Evolutionary conservation across 202 grass and related monocot species (phyloP).

Genomic region (Musa balbisiana): DNA sequence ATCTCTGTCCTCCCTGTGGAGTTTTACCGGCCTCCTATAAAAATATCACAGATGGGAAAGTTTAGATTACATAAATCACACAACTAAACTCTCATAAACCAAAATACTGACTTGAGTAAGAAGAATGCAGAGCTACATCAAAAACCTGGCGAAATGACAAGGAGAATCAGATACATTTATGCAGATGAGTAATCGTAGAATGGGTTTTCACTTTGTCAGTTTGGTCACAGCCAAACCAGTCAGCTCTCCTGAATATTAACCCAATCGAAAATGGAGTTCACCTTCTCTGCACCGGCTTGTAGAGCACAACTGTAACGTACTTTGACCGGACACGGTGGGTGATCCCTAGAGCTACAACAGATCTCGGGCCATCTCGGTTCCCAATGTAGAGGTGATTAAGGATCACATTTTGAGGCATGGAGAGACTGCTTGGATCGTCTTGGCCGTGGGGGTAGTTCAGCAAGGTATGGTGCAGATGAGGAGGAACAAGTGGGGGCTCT

Average conservation of each 20-base stretch:
- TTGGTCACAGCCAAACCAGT: background rate
- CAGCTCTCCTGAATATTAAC: background rate
- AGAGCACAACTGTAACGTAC: conserved; percentile 53
- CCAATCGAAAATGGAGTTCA: conserved; percentile 12
- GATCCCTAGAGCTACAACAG: conserved; percentile 1
- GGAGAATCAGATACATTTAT: too few relatives aligned
- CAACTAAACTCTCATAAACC: too few relatives aligned
- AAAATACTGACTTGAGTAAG: too few relatives aligned
- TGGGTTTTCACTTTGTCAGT: background rate
- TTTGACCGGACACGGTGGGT: conserved; percentile 56
- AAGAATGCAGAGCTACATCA: too few relatives aligned
- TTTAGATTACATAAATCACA: too few relatives aligned
- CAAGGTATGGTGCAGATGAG: conserved; percentile 76
- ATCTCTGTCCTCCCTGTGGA: too few relatives aligned
- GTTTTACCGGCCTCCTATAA: too few relatives aligned
- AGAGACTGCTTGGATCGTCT: conserved; percentile 58
- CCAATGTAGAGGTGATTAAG: conserved; percentile 99
- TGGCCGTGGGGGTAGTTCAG: conserved; percentile 74
- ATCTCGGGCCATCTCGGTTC: conserved; percentile 58
- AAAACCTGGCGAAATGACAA: too few relatives aligned
- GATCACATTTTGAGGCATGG: conserved; percentile 71
- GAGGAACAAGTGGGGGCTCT: conserved; percentile 66
- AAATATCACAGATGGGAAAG: too few relatives aligned
- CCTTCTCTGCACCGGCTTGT: conserved; percentile 90
- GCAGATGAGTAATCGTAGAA: background rate